phyloP scores from a whole-genome alignment of 2,329 filamentous ascomycete genomes.

The Trichoderma simmonsii region DNA sequence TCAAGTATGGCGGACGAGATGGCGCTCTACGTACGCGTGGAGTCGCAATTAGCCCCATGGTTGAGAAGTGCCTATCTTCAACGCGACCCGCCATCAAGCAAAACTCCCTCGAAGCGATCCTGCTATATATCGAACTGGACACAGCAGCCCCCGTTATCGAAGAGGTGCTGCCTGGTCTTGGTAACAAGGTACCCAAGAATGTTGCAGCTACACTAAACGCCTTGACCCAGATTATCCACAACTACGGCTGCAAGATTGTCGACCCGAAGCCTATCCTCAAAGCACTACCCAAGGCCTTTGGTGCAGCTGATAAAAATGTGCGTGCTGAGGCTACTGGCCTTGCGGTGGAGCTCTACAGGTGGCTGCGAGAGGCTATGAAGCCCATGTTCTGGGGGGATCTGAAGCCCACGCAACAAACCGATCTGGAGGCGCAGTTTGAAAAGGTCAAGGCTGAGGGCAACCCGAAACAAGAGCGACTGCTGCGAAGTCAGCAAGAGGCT shows the following conservation, averaged over 20 bases:
- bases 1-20: constrained; percentile 84
- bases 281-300: constrained; percentile 82
- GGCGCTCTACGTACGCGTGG: constrained; percentile 74
- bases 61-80: constrained; percentile 87
- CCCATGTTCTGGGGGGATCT: constrained; percentile 95
- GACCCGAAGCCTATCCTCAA: constrained; percentile 93
- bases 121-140: constrained; percentile 89
- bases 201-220: constrained; percentile 69
- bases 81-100: constrained; percentile 86
- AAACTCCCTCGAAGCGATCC: constrained; percentile 77
- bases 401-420: constrained; percentile 91
- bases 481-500: constrained; percentile 85
- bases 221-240: constrained; percentile 82
- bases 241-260: constrained; percentile 89
- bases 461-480: constrained; percentile 85
- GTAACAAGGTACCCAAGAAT: constrained; percentile 89
- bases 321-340: constrained; percentile 89
- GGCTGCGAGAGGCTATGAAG: constrained; percentile 97
- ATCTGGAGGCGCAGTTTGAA: constrained; percentile 91
- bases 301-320: constrained; percentile 97
- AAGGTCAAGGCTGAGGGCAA: constrained; percentile 82
- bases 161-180: constrained; percentile 77
- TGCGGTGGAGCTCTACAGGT: constrained; percentile 91
- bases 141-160: constrained; percentile 82
- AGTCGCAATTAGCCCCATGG: constrained; percentile 71